Evolutionary conservation across 305 asterid species (phyloP), one percentile per base, ranked within the genome.

Genomic region (Fraxinus ornus): DNA sequence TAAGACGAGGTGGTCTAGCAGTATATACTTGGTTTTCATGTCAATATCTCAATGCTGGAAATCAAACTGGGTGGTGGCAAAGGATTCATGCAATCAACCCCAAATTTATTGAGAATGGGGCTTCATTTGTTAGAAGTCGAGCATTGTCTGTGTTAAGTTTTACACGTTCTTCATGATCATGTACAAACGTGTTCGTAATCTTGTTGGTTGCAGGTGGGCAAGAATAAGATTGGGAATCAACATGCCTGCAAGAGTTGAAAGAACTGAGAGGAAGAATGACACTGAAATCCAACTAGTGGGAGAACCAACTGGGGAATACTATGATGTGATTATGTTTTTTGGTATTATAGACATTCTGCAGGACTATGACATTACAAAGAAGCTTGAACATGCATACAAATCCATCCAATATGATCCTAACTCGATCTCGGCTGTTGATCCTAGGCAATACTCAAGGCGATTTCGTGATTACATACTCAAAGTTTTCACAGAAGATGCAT

Each of bases 341-440:
- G 95, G 98, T 17, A 90, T 95, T 86, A 95, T 95, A 68, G 99
- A 95, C 95, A 93, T 94, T 74, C 97, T 95, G 73, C 99, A 95
- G 85, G 98, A 95, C 77, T 95, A 95, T 68, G 99, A 95, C 83
- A 94, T 95, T 33, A 93, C 99, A 77, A 95, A 95, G 88, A 95
- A 95, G 83, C 96, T 95, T 4, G 99, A 95, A 80, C 98, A 95
- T 60, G 99, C 99, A 0, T 95, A 95, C 84, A 95, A 95, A 80
- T 95, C 98, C 21, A 92, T 95, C 78, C 98, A 95, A 62, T 95
- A 93, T 72, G 99, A 95, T 44, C 96, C 99, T 2, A 95, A 90
- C 90, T 89, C 97, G 33, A 95, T 95, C 28, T 94, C 99, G 17
- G 99, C 99, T 0, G 97, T 95, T 1, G 99, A 95, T 85, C 99